A percentile compares a stretch with the other conserved stretches of the same genome.
Conservation (phyloP, 2,329 filamentous ascomycete species). For the Penicillium sp. region DNA sequence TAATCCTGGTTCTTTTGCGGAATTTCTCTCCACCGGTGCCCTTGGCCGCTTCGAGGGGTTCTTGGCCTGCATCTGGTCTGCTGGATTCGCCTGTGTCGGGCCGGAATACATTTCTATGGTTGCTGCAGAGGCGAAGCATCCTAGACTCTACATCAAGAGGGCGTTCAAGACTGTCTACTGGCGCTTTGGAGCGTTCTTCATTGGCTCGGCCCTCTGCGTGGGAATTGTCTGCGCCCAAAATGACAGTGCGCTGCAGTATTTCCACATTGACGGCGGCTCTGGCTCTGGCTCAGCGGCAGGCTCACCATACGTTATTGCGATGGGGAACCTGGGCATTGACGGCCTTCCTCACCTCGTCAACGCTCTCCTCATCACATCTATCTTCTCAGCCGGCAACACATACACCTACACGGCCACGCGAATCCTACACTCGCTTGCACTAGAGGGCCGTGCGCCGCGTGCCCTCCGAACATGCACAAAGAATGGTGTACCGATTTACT, state of each 20-base stretch:
- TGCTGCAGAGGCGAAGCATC: slow-evolving; percentile 70
- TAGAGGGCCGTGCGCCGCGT: slow-evolving; percentile 58
- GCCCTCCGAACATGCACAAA: slow-evolving; percentile 64
- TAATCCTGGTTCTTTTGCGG: slow-evolving; percentile 27
- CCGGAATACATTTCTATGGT: slow-evolving; percentile 65
- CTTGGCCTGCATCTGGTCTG: slow-evolving; percentile 72
- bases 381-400: slow-evolving; percentile 62
- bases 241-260: slow-evolving; percentile 48
- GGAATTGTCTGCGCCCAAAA: slow-evolving; percentile 71
- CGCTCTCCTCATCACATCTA: slow-evolving; percentile 58
- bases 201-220: slow-evolving; percentile 70
- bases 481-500: slow-evolving; percentile 66
- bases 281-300: slow-evolving; percentile 55
- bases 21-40: slow-evolving; percentile 62
- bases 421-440: slow-evolving; percentile 57
- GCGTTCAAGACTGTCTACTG: slow-evolving; percentile 78
- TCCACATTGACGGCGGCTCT: slow-evolving; percentile 25
- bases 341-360: slow-evolving; percentile 65
- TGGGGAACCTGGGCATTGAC: slow-evolving; percentile 58
- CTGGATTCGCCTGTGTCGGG: slow-evolving; percentile 65
- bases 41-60: slow-evolving; percentile 60
- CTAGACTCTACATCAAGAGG: slow-evolving; percentile 67
- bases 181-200: slow-evolving; percentile 73
- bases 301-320: slow-evolving; percentile 68
- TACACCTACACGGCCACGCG: slow-evolving; percentile 61